Evolutionary conservation across 2,329 filamentous ascomycete species (phyloP), one percentile per base, ranked within the genome.

Genomic region (Mycocentrospora acerina): DNA sequence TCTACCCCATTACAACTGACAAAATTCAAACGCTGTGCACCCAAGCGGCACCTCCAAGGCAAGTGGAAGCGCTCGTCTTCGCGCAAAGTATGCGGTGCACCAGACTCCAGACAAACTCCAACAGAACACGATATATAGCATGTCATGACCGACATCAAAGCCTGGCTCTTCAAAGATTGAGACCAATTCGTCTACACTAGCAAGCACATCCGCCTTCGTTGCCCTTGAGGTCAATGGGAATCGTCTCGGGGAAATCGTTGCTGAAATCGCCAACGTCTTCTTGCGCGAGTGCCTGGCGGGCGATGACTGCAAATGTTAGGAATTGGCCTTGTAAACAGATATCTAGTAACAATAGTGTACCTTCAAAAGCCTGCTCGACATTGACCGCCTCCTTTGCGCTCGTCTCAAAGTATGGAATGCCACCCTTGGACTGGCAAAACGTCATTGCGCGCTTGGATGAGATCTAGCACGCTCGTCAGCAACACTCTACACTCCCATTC

Each of bases 331-430:
- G n/a, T n/a, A n/a, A n/a, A n/a, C n/a, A n/a, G n/a, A n/a, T n/a
- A n/a, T n/a, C n/a, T n/a, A n/a, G n/a, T n/a, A n/a, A 14, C 13
- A 29, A 9, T 7, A 19, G 29, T 64, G 53, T 63, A 81, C 79
- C 77, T 64, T 82, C 79, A 54, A 88, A 88, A 30, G 85, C 85
- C 64, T 88, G 90, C 71, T 98, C 93, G 29, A 98, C 93, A 64
- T 98, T 98, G 72, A 96, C 86, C 44, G 91, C 93, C 71, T 98
- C 93, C 76, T 98, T 98, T 45, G 93, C 93, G 71, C 90, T 96
- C 13, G 93, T 98, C 81, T 98, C 93, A 63, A 98, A 98, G 72
- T 98, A 98, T 13, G 93, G 93, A 52, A 98, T 96, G 44, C 89
- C 89, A 32, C 91, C 91, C 73, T 97, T 96, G 40, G 89, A 94